Percentiles rank a stretch among this genome's conserved stretches.
These are phyloP conservation scores for Citrus reticulata DNA, from an alignment of 345 rosid genomes.

Conservation along the genomic window DNA sequence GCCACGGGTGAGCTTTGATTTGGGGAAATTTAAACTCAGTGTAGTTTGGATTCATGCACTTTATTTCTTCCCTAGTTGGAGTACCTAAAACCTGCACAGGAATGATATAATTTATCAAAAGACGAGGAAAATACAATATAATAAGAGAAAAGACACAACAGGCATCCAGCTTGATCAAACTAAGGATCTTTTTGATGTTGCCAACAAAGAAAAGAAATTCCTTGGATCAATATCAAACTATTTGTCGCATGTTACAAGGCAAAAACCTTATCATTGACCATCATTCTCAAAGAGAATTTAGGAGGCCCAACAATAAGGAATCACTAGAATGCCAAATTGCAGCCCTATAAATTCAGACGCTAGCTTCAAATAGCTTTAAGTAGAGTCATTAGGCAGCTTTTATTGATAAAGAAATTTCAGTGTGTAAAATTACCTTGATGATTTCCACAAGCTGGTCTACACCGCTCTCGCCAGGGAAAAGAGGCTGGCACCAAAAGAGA, in stretches of 20 bases:
- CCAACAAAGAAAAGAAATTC: not conserved
- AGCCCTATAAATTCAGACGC: not conserved
- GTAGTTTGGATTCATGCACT: conserved; percentile 99
- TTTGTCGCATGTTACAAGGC: not conserved
- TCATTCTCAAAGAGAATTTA: not conserved
- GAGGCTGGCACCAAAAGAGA: conserved; percentile 52
- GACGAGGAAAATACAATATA: not conserved
- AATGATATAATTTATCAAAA: not conserved
- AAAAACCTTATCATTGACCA: not conserved
- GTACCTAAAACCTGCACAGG: conserved; percentile 82
- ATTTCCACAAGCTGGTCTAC: conserved; percentile 98
- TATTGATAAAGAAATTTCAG: not conserved
- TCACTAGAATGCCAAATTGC: not conserved
- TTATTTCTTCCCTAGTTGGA: conserved; percentile 96
- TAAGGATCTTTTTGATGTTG: not conserved
- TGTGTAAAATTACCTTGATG: conserved; percentile 61
- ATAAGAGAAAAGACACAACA: not conserved
- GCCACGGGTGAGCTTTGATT: conserved; percentile 99
- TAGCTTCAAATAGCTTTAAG: not conserved
- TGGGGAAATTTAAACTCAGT: conserved; percentile 97
- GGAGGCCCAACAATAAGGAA: not conserved
- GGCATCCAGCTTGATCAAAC: not conserved
- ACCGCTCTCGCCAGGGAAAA: conserved; percentile 97
- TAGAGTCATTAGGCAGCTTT: not conserved
- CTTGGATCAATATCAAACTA: not conserved